phyloP scores from a whole-genome alignment of 768 basidiomycete species.

The Rhodotorula paludigena region DNA sequence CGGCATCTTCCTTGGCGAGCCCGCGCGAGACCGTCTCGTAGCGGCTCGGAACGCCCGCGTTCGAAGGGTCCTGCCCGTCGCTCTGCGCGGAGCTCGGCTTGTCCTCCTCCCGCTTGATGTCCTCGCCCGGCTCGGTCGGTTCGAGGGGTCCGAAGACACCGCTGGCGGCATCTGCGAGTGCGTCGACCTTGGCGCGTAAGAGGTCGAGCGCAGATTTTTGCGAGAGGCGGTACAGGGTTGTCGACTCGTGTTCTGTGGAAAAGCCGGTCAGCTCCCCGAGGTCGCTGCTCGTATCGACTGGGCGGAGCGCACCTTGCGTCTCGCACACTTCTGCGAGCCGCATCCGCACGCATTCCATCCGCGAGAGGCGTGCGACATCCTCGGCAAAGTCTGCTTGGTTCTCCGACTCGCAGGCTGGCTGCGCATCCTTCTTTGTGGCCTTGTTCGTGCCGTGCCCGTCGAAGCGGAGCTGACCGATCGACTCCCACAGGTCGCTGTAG shows the following conservation, averaged over 20 bases:
- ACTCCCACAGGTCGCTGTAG: constrained; percentile 25
- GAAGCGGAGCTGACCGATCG: constrained; percentile 13
- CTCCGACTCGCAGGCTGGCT: too few species aligned
- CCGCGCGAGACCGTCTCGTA: constrained; percentile 16
- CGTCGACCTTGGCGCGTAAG: constrained; percentile 16
- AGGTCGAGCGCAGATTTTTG: not conserved
- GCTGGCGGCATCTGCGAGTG: not conserved
- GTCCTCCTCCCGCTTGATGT: not conserved
- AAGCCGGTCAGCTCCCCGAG: not conserved
- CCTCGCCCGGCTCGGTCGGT: constrained; percentile 17
- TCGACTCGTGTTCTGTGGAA: constrained; percentile 19
- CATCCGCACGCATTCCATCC: constrained; percentile 12
- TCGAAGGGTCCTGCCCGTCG: not conserved
- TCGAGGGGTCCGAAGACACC: constrained; percentile 30
- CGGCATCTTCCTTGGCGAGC: constrained; percentile 21
- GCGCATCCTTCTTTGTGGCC: not conserved
- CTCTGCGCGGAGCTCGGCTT: not conserved
- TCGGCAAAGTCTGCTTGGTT: constrained; percentile 10
- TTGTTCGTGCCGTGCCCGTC: not conserved
- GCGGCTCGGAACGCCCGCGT: not conserved
- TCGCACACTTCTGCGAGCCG: constrained; percentile 28
- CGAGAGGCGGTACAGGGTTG: constrained; percentile 23
- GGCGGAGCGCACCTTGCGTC: constrained; percentile 23
- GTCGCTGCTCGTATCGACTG: not conserved
- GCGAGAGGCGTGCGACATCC: constrained; percentile 8